Conservation (phyloP, 2,329 filamentous ascomycete species). For the Teratosphaeria gauchensis region DNA sequence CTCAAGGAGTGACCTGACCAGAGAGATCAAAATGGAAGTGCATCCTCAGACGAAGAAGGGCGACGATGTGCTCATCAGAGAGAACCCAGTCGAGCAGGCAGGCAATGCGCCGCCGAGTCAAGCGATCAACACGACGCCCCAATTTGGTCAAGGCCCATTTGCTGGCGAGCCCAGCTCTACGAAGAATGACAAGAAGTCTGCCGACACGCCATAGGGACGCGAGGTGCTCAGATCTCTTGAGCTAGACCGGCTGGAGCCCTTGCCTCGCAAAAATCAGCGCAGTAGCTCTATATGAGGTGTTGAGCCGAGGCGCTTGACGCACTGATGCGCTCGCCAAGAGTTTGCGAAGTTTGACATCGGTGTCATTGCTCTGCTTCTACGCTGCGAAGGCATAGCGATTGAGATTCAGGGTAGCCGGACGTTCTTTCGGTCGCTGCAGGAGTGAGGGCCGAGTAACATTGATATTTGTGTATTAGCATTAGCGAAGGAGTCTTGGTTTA, state of each 20-base stretch:
- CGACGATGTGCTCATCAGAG: slow-evolving; percentile 37
- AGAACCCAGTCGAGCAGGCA: slow-evolving; percentile 28
- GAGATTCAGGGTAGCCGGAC: not conserved
- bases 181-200: not conserved
- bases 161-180: slow-evolving; percentile 27
- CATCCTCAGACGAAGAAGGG: slow-evolving; percentile 41
- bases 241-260: not conserved
- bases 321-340: too few species aligned
- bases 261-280: not conserved
- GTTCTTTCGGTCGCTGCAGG: not conserved
- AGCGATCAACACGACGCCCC: slow-evolving; percentile 34
- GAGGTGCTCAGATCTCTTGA: not conserved
- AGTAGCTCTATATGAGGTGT: not conserved
- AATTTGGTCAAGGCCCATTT: slow-evolving; percentile 34
- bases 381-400: not conserved
- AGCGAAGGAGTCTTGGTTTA: not conserved
- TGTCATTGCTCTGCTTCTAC: not conserved
- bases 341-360: not conserved
- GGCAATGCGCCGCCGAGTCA: slow-evolving; percentile 33
- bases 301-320: not conserved
- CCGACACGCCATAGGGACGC: not conserved
- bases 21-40: slow-evolving; percentile 31
- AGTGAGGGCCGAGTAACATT: not conserved
- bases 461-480: not conserved
- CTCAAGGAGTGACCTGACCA: slow-evolving; percentile 13